A percentile compares a stretch with the other conserved stretches of the same genome.
These are phyloP conservation scores for Byssochlamys sp. DNA, from an alignment of 2,329 filamentous ascomycete genomes.

Conservation along the genomic window DNA sequence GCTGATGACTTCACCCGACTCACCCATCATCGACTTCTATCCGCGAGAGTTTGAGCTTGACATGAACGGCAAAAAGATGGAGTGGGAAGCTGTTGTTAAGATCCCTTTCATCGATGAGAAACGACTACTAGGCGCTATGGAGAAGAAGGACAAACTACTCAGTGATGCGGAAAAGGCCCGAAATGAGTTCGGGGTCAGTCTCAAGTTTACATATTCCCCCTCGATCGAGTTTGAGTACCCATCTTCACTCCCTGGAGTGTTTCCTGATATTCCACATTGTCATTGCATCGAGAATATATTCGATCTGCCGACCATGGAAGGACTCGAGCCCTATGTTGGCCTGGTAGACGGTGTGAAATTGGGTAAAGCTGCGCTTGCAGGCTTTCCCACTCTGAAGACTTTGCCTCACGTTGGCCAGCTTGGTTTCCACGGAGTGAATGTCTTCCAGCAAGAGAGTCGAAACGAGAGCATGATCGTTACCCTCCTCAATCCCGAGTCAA, in stretches of 20 bases:
- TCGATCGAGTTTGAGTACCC: constrained; percentile 73
- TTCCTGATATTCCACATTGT: constrained; percentile 78
- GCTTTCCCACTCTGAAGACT: constrained; percentile 83
- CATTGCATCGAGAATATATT: constrained; percentile 93
- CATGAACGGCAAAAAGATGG: constrained; percentile 99
- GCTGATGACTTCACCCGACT: constrained; percentile 81
- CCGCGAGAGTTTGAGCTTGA: constrained; percentile 93
- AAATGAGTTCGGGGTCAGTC: constrained; percentile 81
- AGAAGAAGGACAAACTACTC: constrained; percentile 68
- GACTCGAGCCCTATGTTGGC: constrained; percentile 73
- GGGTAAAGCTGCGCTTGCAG: constrained; percentile 73
- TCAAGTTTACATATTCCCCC: constrained; percentile 83
- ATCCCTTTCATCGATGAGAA: constrained; percentile 97
- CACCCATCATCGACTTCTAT: constrained; percentile 96
- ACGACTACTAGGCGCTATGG: constrained; percentile 75
- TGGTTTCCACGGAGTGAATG: constrained; percentile 79
- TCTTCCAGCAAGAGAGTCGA: constrained; percentile 90
- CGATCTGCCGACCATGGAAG: constrained; percentile 84
- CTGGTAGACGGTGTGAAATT: constrained; percentile 76
- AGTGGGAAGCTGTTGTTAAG: constrained; percentile 98
- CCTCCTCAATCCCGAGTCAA: constrained; percentile 61
- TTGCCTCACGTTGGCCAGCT: constrained; percentile 72
- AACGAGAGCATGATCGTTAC: constrained; percentile 95
- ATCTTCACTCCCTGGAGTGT: constrained; percentile 78
- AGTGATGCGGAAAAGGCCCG: constrained; percentile 66